Base-by-base conservation (phyloP, 495 filamentous ascomycete species). In the Xylaria castorea region DNA sequence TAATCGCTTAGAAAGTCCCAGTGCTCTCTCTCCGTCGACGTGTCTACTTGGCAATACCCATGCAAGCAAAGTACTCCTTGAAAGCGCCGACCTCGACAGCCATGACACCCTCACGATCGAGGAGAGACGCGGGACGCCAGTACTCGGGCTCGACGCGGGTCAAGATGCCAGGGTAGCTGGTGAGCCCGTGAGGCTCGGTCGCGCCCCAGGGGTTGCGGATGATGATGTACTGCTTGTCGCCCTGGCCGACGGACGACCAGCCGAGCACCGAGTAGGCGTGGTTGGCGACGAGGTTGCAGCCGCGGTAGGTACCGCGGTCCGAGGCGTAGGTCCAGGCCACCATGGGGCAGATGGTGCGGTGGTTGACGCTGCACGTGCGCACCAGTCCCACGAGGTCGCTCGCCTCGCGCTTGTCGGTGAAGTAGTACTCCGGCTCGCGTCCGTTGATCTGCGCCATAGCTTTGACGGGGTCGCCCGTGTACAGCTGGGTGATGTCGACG, bases 151-250 rank as follows among this genome's bases (percentile, higher is more conserved):
- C 78, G 22, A 83, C 77, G 22, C 70, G 71, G 14, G 74, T 71
- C 8, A 83, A 66, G 34, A 83, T 50, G 14, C 79, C 81, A 0
- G 75, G 75, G 62, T 79, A 79, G 55, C 66, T 75, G 9, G 76
- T 80, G 20, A 77, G 53, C 48, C 77, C 81, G 27, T 75, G 70
- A 22, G 76, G 75, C 74, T 81, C 80, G 12, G 80, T 78, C 27
- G 80, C 74, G 42, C 81, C 80, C 81, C 81, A 83, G 20, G 80
- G 81, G 75, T 83, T 81, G 30, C 81, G 75, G 27, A 82, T 68
- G 65, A 82, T 75, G 57, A 82, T 72, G 75, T 81, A 82, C 73
- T 81, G 79, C 67, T 75, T 75, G 3, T 79, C 75, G 40, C 77
- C 75, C 71, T 79, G 78, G 71, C 78, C 76, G 64, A 74, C 75